Conservation (phyloP, 306 rosid genomes). For the Casuarina glauca region DNA sequence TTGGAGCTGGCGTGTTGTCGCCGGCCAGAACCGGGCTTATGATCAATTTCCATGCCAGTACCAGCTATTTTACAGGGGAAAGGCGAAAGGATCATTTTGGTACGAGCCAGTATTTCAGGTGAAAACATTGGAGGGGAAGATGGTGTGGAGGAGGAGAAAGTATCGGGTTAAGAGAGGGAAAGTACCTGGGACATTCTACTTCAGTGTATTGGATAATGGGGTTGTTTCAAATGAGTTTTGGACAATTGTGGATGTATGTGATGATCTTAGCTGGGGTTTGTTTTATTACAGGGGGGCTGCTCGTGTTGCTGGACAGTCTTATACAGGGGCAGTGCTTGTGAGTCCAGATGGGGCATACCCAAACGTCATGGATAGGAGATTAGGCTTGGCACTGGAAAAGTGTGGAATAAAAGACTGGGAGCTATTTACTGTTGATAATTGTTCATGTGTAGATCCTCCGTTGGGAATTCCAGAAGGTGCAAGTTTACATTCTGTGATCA, state of each 20-base stretch:
- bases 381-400: conserved; percentile 57
- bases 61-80: conserved; percentile 84
- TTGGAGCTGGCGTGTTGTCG: conserved; percentile 92
- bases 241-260: conserved; percentile 74
- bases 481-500: conserved; percentile 42
- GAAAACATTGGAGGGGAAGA: conserved; percentile 69
- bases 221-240: conserved; percentile 89
- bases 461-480: conserved; percentile 79
- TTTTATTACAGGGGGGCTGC: conserved; percentile 86
- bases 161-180: conserved; percentile 75
- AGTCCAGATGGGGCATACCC: conserved; percentile 79
- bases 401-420: conserved; percentile 84
- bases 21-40: conserved; percentile 86
- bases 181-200: conserved; percentile 64
- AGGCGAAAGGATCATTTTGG: conserved; percentile 89
- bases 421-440: conserved; percentile 56
- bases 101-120: conserved; percentile 87
- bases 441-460: conserved; percentile 61
- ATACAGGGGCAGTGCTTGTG: conserved; percentile 79
- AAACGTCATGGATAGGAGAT: conserved; percentile 34
- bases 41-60: conserved; percentile 89
- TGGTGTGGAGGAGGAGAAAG: conserved; percentile 82
- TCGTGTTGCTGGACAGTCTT: conserved; percentile 83
- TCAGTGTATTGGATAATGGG: conserved; percentile 83
- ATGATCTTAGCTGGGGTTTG: conserved; percentile 84